phyloP scores from a whole-genome alignment of 768 basidiomycete species.

The Rhodotorula babjevae region DNA sequence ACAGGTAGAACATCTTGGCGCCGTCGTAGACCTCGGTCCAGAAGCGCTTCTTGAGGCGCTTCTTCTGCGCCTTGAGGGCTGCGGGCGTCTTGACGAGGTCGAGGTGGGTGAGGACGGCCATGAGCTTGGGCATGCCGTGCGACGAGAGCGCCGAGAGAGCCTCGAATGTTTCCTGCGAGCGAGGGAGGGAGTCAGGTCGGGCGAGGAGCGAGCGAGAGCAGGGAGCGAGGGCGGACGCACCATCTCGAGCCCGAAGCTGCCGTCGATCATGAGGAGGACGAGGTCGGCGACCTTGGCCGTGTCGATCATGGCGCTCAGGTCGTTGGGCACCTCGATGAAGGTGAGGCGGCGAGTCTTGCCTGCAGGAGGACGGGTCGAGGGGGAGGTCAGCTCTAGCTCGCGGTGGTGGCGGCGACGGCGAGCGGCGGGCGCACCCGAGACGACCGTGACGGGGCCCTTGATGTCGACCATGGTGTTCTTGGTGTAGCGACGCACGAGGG shows the following conservation, averaged over 20 bases:
- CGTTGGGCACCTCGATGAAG: constrained; percentile 94
- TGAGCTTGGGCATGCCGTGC: constrained; percentile 97
- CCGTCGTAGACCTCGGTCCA: constrained; percentile 99
- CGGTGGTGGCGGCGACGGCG: too few relatives aligned
- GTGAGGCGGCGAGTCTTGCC: constrained; percentile 88
- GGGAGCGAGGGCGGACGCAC: constrained; percentile 49
- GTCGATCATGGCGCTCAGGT: constrained; percentile 97
- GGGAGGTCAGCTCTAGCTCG: not conserved
- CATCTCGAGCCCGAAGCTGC: constrained; percentile 98
- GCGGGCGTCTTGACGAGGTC: constrained; percentile 92
- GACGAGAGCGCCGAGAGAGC: constrained; percentile 94
- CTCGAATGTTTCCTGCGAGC: constrained; percentile 86
- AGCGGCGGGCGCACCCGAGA: constrained; percentile 54
- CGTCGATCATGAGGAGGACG: constrained; percentile 94
- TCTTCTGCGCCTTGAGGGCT: constrained; percentile 82
- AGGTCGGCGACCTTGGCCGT: constrained; percentile 94
- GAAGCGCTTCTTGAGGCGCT: constrained; percentile 91
- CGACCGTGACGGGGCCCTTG: constrained; percentile 89
- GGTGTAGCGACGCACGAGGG: constrained; percentile 82
- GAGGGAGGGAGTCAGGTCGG: not conserved
- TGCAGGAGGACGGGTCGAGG: constrained; percentile 1
- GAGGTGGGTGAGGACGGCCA: constrained; percentile 90
- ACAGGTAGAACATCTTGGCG: constrained; percentile 95
- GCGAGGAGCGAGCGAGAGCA: not conserved
- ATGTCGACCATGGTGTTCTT: constrained; percentile 87